phyloP scores from a whole-genome alignment of 192 early-diverging fungal genomes.

The Entophlyctis luteolus region DNA sequence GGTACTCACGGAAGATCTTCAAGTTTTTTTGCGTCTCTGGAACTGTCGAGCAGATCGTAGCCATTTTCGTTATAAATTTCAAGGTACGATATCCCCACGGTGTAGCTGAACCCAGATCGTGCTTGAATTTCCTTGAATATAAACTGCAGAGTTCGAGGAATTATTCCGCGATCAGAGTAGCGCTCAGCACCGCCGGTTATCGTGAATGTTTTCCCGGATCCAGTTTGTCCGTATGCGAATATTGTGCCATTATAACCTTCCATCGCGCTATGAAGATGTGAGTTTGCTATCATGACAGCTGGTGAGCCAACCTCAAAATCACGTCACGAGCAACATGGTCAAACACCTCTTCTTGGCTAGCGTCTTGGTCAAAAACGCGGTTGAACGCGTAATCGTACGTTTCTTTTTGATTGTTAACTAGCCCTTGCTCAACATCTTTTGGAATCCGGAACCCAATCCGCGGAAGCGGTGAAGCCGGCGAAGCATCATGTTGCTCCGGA shows the following conservation, averaged over 20 bases:
- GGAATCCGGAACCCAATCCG: slow-evolving; percentile 51
- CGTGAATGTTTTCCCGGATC: slow-evolving; percentile 66
- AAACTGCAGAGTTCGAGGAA: slow-evolving; percentile 56
- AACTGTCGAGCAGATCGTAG: slow-evolving; percentile 56
- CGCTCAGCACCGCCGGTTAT: slow-evolving; percentile 62
- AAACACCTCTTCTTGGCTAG: slow-evolving; percentile 60
- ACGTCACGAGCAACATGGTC: slow-evolving; percentile 60
- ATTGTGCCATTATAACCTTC: slow-evolving; percentile 65
- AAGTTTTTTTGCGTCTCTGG: slow-evolving; percentile 55
- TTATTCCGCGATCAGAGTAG: slow-evolving; percentile 59
- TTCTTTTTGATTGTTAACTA: slow-evolving; percentile 58
- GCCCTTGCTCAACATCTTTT: slow-evolving; percentile 45
- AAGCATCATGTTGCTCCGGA: not conserved
- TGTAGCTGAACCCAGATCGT: slow-evolving; percentile 32
- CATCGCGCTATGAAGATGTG: slow-evolving; percentile 47
- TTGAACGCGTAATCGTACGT: slow-evolving; percentile 54
- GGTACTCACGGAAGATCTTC: slow-evolving; percentile 59
- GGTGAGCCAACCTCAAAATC: slow-evolving; percentile 42
- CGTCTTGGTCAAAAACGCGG: slow-evolving; percentile 49
- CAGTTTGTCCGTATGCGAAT: slow-evolving; percentile 65
- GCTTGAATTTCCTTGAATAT: slow-evolving; percentile 52
- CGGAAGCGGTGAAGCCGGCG: not conserved
- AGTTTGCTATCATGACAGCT: slow-evolving; percentile 18
- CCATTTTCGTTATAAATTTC: slow-evolving; percentile 65
- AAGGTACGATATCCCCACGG: slow-evolving; percentile 54